Percentiles rank a stretch among this genome's conserved stretches.
These are phyloP conservation scores for Lentinus polychrous DNA, from an alignment of 1,284 basidiomycete genomes.

Conservation along the genomic window DNA sequence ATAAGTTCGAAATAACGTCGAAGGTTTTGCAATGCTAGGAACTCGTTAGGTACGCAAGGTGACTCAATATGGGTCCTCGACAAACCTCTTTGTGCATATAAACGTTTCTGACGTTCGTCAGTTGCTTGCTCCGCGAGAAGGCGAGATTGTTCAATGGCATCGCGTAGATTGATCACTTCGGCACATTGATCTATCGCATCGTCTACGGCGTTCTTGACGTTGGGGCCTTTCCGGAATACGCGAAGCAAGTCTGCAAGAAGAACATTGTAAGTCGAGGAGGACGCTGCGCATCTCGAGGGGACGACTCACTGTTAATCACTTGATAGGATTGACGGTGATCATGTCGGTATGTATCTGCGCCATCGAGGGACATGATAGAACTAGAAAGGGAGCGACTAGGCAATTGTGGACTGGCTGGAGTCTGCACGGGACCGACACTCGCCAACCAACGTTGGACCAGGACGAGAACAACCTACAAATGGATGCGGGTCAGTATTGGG, in stretches of 20 bases:
- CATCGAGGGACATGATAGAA: constrained; percentile 26
- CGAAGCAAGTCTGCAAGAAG: constrained; percentile 68
- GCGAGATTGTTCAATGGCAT: constrained; percentile 83
- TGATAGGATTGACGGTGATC: constrained; percentile 61
- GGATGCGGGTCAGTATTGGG: neutral
- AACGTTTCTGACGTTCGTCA: constrained; percentile 63
- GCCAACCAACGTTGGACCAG: constrained; percentile 87
- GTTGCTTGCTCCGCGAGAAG: constrained; percentile 69
- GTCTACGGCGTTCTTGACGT: constrained; percentile 86
- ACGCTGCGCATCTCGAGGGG: neutral
- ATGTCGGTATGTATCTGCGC: constrained; percentile 13
- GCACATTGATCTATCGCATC: constrained; percentile 88
- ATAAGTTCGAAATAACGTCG: constrained; percentile 88
- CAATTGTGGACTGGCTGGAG: constrained; percentile 31
- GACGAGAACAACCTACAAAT: constrained; percentile 66
- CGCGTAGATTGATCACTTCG: constrained; percentile 79
- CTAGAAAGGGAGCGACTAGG: constrained; percentile 28
- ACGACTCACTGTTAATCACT: constrained; percentile 66
- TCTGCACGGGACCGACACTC: constrained; percentile 21
- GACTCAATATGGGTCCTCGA: constrained; percentile 5
- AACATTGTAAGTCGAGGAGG: constrained; percentile 1
- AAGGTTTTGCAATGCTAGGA: constrained; percentile 70
- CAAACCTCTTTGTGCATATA: constrained; percentile 66
- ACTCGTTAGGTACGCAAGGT: neutral
- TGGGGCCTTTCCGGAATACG: constrained; percentile 86